A percentile compares a stretch with the other conserved stretches of the same genome.
Conservation (phyloP, 257 asterid genomes). For the Haberlea rhodopensis region DNA sequence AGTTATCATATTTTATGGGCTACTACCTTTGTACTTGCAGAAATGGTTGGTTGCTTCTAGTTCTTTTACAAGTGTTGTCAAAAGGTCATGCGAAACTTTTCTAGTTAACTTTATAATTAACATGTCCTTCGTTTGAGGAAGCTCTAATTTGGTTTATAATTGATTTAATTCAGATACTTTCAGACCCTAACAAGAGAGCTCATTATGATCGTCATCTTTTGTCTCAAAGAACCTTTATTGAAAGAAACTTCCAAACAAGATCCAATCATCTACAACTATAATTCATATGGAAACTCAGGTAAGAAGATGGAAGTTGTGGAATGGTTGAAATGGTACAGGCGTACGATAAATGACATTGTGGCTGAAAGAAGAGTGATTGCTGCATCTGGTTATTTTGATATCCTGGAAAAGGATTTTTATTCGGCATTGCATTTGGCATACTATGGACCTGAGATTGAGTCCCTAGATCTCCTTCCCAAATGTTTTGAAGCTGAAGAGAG, state of each 20-base stretch:
- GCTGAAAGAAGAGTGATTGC: constrained; percentile 72
- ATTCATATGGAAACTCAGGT: constrained; percentile 32
- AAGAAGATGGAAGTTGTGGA: constrained; percentile 89
- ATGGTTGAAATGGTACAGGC: constrained; percentile 89
- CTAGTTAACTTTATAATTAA: constrained; percentile 2
- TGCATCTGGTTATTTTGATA: constrained; percentile 84
- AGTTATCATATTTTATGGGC: not conserved
- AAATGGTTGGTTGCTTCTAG: not conserved
- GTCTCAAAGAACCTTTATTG: constrained; percentile 42
- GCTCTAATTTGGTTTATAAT: constrained; percentile 18
- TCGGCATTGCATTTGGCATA: constrained; percentile 83
- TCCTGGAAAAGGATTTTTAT: constrained; percentile 76
- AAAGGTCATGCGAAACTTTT: constrained; percentile 21
- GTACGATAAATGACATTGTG: constrained; percentile 67
- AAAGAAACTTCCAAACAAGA: constrained; percentile 42
- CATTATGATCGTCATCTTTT: constrained; percentile 68
- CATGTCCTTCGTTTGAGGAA: constrained; percentile 4
- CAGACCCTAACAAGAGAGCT: constrained; percentile 77
- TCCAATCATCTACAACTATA: constrained; percentile 45
- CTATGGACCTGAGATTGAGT: constrained; percentile 84
- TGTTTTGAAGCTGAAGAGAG: constrained; percentile 95
- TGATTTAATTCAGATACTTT: constrained; percentile 68
- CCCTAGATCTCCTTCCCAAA: constrained; percentile 72
- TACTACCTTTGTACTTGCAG: not conserved
- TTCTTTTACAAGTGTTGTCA: constrained; percentile 7